Evolutionary conservation across 768 basidiomycete genomes (phyloP).

Genomic region (Neoboletus subvelutipes): DNA sequence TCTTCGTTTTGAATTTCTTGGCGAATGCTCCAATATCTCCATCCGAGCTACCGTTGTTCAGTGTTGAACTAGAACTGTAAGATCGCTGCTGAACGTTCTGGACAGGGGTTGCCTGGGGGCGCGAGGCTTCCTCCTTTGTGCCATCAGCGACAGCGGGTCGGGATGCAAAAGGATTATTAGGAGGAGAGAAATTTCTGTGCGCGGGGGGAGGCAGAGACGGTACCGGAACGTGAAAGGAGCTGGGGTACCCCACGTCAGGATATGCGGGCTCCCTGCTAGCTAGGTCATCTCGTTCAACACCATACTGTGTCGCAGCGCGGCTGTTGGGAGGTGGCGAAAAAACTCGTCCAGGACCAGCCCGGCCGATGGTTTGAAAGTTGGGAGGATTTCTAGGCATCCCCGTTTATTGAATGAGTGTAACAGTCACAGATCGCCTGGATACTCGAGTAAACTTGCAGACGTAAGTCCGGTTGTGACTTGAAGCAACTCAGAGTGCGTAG

Average conservation of each 20-base stretch:
- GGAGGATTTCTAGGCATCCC: constrained; percentile 22
- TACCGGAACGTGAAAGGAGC: constrained; percentile 9
- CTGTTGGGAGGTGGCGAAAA: not conserved
- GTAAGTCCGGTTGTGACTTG: not conserved
- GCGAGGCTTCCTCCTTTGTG: not conserved
- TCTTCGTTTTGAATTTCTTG: constrained; percentile 12
- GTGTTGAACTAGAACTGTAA: constrained; percentile 39
- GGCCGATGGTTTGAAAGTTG: constrained; percentile 6
- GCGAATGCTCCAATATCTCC: constrained; percentile 17
- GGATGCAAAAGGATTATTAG: not conserved
- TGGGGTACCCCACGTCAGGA: constrained; percentile 7
- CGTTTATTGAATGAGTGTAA: constrained; percentile 5
- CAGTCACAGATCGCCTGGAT: constrained; percentile 21
- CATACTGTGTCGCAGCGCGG: not conserved
- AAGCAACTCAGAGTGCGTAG: not conserved
- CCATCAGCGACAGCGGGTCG: constrained; percentile 2
- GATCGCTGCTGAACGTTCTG: constrained; percentile 32
- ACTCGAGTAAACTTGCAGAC: constrained; percentile 3
- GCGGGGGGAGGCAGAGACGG: constrained; percentile 6
- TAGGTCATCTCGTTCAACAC: not conserved
- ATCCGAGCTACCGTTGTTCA: constrained; percentile 28
- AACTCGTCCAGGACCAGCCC: constrained; percentile 24
- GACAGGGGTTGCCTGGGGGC: constrained; percentile 18
- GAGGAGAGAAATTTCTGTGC: not conserved
- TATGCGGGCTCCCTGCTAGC: not conserved